Evolutionary conservation across 495 filamentous ascomycete genomes (phyloP).

Genomic region (Hypoxylon crocopeplum): DNA sequence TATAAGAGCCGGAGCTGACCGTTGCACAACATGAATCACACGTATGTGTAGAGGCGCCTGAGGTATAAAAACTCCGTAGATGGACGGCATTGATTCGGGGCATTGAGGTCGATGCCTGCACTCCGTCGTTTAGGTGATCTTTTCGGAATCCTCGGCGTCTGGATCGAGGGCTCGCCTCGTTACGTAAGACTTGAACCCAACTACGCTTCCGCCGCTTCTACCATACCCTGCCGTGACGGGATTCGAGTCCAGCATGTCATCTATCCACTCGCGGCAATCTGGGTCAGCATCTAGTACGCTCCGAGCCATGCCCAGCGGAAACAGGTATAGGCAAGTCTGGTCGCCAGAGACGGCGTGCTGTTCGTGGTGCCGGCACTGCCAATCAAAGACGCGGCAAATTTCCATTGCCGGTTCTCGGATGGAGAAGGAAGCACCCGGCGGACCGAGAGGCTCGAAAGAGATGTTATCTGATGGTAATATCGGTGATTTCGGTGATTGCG

Average conservation of each 20-base stretch:
- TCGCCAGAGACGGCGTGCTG: conserved; percentile 11
- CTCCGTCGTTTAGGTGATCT: not conserved
- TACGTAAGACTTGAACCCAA: conserved; percentile 28
- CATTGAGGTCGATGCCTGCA: too few species aligned
- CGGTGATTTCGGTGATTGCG: not conserved
- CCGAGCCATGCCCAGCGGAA: conserved; percentile 34
- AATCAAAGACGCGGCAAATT: conserved; percentile 33
- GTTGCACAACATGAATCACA: too few species aligned
- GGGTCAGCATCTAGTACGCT: conserved; percentile 23
- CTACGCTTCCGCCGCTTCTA: conserved; percentile 21
- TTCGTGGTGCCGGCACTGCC: conserved; percentile 30
- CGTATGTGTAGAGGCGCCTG: too few species aligned
- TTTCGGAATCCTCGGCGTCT: not conserved
- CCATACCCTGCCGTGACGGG: conserved; percentile 27
- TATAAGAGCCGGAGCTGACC: too few species aligned
- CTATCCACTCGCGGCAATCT: conserved; percentile 21
- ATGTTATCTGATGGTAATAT: not conserved
- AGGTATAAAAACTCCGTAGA: too few species aligned
- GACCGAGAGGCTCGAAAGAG: conserved; percentile 27
- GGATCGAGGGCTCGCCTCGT: conserved; percentile 24
- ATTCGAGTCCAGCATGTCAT: conserved; percentile 27
- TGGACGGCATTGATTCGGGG: too few species aligned
- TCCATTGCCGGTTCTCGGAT: conserved; percentile 34
- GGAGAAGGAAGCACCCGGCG: conserved; percentile 20
- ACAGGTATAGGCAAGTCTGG: conserved; percentile 33